These are phyloP conservation scores for Microdochium trichocladiopsis DNA, from an alignment of 2,329 filamentous ascomycete genomes.

Conservation along the genomic window DNA sequence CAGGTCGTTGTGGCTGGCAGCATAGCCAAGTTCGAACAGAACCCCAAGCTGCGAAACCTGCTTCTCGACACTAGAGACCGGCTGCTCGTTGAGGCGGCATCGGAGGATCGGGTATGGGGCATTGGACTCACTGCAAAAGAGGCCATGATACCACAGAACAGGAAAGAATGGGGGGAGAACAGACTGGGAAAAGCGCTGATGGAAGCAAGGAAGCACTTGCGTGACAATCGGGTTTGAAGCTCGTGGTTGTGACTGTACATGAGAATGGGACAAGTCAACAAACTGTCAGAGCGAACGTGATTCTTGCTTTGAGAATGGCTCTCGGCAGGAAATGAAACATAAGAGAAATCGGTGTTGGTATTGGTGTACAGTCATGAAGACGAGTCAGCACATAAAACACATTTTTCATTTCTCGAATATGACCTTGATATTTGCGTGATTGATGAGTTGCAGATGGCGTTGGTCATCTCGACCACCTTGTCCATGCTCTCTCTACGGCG, in stretches of 20 bases:
- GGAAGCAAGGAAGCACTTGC: conserved; percentile 12
- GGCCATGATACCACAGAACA: conserved; percentile 12
- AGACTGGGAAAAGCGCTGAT: conserved; percentile 22
- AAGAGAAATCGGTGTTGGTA: too few relatives aligned
- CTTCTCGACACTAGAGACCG: conserved; percentile 21
- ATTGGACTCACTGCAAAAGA: conserved; percentile 22
- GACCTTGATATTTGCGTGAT: too few relatives aligned
- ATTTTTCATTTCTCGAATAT: too few relatives aligned
- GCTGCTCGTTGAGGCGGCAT: conserved; percentile 21
- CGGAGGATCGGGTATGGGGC: conserved; percentile 23
- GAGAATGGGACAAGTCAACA: too few relatives aligned
- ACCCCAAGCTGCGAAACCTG: conserved; percentile 15
- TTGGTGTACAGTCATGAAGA: too few relatives aligned
- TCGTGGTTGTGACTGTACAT: background rate
- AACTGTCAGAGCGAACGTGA: too few relatives aligned
- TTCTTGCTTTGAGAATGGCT: too few relatives aligned
- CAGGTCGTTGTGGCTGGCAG: conserved; percentile 21
- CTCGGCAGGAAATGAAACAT: too few relatives aligned
- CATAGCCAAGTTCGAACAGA: conserved; percentile 24
- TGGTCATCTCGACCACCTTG: too few relatives aligned
- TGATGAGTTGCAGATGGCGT: too few relatives aligned
- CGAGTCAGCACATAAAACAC: too few relatives aligned
- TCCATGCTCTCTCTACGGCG: too few relatives aligned
- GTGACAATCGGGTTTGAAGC: background rate
- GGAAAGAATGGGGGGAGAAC: conserved; percentile 21